phyloP scores from a whole-genome alignment of 768 basidiomycete genomes.

The Antrodiella citrinella region DNA sequence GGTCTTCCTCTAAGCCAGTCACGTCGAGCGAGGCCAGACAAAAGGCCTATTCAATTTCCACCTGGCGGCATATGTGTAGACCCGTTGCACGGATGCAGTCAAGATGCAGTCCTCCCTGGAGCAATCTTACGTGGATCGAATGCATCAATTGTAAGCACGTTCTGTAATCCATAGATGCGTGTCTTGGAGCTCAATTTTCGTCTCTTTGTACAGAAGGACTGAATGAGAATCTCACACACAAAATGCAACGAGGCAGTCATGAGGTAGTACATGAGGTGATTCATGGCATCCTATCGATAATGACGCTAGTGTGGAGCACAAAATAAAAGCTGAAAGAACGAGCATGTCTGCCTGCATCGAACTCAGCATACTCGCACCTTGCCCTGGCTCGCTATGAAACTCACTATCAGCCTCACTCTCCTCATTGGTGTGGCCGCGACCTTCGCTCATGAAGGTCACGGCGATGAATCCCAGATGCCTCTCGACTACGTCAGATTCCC shows the following conservation, averaged over 20 bases:
- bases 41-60: too few species aligned
- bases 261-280: neutral
- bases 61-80: too few species aligned
- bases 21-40: too few species aligned
- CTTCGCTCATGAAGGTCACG: conserved; percentile 28
- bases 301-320: neutral
- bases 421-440: conserved; percentile 20
- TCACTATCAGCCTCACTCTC: conserved; percentile 12
- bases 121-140: too few species aligned
- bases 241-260: neutral
- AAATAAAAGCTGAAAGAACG: neutral
- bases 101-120: too few species aligned
- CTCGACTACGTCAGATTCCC: conserved; percentile 63
- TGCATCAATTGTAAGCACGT: too few species aligned
- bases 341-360: neutral
- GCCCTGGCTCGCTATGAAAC: conserved; percentile 11
- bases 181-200: too few species aligned
- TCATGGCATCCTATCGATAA: neutral
- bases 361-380: neutral
- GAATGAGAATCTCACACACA: too few species aligned
- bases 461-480: conserved; percentile 49
- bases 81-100: too few species aligned
- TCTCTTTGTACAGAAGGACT: too few species aligned
- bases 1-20: too few species aligned
- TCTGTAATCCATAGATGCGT: too few species aligned